A percentile compares a stretch with the other conserved stretches of the same genome.
These are phyloP conservation scores for Saturnispora bothae DNA, from an alignment of 805 yeast genomes.

Conservation along the genomic window DNA sequence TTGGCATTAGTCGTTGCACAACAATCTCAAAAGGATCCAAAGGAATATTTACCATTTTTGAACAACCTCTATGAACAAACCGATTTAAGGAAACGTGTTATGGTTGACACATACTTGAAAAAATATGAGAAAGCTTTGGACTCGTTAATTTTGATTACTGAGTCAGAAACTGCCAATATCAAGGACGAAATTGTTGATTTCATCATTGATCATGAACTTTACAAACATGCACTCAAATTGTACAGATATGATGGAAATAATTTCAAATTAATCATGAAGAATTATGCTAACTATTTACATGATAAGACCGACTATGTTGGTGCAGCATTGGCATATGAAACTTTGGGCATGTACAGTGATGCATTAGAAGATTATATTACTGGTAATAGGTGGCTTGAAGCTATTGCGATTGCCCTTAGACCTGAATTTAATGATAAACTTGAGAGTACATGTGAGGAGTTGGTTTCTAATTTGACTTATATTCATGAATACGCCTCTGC, in stretches of 20 bases:
- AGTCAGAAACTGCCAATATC: slow-evolving; percentile 24
- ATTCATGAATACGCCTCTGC: slow-evolving; percentile 71
- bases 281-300: slow-evolving; percentile 55
- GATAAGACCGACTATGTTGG: slow-evolving; percentile 51
- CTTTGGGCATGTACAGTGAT: slow-evolving; percentile 39
- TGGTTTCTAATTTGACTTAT: slow-evolving; percentile 51
- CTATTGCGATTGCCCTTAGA: slow-evolving; percentile 47
- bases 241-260: slow-evolving; percentile 48
- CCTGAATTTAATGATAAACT: slow-evolving; percentile 29
- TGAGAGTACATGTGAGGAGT: slow-evolving; percentile 41
- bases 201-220: slow-evolving; percentile 59
- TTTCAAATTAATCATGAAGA: slow-evolving; percentile 41
- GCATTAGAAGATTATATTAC: slow-evolving; percentile 63
- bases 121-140: slow-evolving; percentile 57
- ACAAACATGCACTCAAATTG: slow-evolving; percentile 54
- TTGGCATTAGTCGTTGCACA: slow-evolving; percentile 82
- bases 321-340: slow-evolving; percentile 73
- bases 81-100: slow-evolving; percentile 55
- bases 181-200: slow-evolving; percentile 56
- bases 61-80: slow-evolving; percentile 64
- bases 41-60: slow-evolving; percentile 88
- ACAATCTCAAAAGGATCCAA: slow-evolving; percentile 95
- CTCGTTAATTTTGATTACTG: slow-evolving; percentile 45
- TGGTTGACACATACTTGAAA: slow-evolving; percentile 71
- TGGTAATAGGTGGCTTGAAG: slow-evolving; percentile 80